Percentiles rank a stretch among this genome's conserved stretches.
Conservation (phyloP, 192 early-diverging fungal species). For the Coemansia sp. region DNA sequence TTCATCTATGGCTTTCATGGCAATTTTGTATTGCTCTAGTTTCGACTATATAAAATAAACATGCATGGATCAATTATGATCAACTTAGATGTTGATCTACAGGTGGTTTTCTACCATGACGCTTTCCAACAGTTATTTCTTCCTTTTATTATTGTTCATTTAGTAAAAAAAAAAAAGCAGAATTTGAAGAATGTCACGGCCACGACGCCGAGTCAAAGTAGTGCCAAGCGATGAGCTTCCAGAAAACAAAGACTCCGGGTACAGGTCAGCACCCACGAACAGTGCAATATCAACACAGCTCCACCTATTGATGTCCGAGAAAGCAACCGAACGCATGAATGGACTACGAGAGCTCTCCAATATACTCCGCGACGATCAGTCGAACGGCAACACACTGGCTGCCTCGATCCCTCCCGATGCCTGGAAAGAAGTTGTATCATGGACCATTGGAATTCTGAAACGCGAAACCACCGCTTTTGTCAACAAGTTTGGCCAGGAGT, state of each 20-base stretch:
- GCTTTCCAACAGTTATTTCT: no score
- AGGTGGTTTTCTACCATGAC: no score
- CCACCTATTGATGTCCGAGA: slow-evolving; percentile 37
- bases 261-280: not conserved
- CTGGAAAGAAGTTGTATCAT: slow-evolving; percentile 42
- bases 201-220: slow-evolving; percentile 32
- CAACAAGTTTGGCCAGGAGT: slow-evolving; percentile 35
- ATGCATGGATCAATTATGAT: no score
- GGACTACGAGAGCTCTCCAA: slow-evolving; percentile 42
- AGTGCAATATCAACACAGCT: slow-evolving; percentile 31
- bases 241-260: not conserved
- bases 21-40: no score
- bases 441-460: slow-evolving; percentile 44
- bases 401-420: slow-evolving; percentile 16
- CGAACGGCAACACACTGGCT: slow-evolving; percentile 10
- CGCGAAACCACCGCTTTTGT: slow-evolving; percentile 39
- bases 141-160: no score
- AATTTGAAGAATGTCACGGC: slow-evolving; percentile 5
- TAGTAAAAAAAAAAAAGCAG: no score
- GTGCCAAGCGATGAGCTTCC: slow-evolving; percentile 27
- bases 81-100: no score
- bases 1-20: no score
- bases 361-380: slow-evolving; percentile 37
- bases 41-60: no score
- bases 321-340: slow-evolving; percentile 40